Evolutionary conservation across 768 basidiomycete species (phyloP).

Genomic region (Mycena pura): DNA sequence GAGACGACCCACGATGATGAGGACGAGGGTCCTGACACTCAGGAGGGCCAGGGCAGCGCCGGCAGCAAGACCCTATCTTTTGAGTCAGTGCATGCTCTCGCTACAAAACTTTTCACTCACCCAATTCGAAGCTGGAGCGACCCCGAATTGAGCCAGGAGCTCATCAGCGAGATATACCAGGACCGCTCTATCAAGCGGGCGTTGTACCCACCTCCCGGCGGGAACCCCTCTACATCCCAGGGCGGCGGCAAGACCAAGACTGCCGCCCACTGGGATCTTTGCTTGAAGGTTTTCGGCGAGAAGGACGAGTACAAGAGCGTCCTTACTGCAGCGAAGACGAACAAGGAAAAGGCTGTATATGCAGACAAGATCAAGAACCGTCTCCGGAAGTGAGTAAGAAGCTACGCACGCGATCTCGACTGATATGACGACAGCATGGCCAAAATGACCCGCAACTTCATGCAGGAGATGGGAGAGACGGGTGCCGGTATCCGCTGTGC

Average conservation of each 20-base stretch:
- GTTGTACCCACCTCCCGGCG: background rate
- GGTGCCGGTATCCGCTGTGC: background rate
- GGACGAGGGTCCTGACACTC: background rate
- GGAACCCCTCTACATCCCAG: background rate
- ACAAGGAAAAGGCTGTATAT: background rate
- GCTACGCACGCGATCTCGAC: background rate
- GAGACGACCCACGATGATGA: no score
- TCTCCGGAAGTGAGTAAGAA: background rate
- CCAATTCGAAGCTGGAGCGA: background rate
- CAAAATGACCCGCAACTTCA: background rate
- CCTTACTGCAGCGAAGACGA: background rate
- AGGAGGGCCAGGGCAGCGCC: background rate
- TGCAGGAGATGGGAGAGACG: background rate
- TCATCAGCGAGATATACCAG: background rate
- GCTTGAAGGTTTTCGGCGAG: background rate
- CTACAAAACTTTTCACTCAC: background rate
- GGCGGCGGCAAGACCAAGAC: conserved; percentile 5
- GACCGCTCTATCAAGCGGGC: background rate
- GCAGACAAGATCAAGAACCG: conserved; percentile 1
- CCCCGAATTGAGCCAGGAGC: background rate
- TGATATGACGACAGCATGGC: background rate
- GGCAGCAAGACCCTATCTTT: background rate
- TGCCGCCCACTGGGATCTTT: background rate
- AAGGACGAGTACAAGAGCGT: background rate
- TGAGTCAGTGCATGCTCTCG: background rate